Evolutionary conservation across 805 yeast genomes (phyloP).

Genomic region (Wickerhamiella slavikovae): DNA sequence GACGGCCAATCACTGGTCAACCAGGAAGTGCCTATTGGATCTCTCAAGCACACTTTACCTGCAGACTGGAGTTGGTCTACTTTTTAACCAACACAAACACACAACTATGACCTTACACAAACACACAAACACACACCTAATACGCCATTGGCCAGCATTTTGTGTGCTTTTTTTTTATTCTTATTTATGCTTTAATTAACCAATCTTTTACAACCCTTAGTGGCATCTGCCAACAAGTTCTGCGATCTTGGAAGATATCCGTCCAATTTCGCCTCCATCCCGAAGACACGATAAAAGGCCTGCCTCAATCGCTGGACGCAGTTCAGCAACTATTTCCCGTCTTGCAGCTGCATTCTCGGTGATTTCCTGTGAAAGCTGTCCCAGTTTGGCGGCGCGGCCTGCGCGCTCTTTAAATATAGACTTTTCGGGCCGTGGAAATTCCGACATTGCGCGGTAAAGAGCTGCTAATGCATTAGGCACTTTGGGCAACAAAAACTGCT

Average conservation of each 20-base stretch:
- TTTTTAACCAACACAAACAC: no score
- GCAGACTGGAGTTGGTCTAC: slow-evolving; percentile 73
- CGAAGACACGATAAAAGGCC: slow-evolving; percentile 32
- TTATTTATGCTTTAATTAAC: no score
- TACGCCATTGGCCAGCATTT: no score
- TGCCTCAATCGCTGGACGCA: slow-evolving; percentile 25
- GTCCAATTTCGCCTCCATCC: slow-evolving; percentile 59
- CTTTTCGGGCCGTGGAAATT: no score
- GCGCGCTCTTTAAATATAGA: no score
- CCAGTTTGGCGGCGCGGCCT: slow-evolving; percentile 20
- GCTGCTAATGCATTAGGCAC: slow-evolving; percentile 45
- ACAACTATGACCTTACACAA: no score
- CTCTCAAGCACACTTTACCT: slow-evolving; percentile 24
- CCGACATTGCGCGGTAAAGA: no score
- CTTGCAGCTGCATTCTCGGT: slow-evolving; percentile 46
- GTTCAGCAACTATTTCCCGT: slow-evolving; percentile 30
- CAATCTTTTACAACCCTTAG: no score
- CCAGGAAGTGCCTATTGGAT: slow-evolving; percentile 14
- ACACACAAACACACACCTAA: no score
- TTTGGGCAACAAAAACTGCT: slow-evolving; percentile 31
- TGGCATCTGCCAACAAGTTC: no score
- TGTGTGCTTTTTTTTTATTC: no score
- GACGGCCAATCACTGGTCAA: slow-evolving; percentile 3
- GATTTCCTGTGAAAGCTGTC: slow-evolving; percentile 20
- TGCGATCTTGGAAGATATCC: slow-evolving; percentile 18